Conservation (phyloP, 192 early-diverging fungal species). For the Phycomyces blakesleeanus region DNA sequence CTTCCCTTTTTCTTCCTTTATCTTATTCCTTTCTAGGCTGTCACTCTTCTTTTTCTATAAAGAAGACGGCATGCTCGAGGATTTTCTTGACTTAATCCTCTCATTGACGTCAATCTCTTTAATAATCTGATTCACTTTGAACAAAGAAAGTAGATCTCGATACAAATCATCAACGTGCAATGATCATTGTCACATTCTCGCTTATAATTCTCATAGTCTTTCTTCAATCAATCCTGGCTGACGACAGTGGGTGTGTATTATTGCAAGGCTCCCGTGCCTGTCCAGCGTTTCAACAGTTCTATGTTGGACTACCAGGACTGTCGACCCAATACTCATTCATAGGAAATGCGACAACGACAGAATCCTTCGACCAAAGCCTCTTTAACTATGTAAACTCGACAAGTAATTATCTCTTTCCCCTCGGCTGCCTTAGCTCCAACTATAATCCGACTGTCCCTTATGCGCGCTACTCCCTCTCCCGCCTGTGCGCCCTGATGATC, state of each 20-base stretch:
- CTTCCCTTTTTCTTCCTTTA: neutral
- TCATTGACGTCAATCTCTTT: too few relatives aligned
- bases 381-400: slow-evolving; percentile 12
- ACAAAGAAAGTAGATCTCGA: too few relatives aligned
- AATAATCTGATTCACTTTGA: too few relatives aligned
- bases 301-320: slow-evolving; percentile 16
- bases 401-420: slow-evolving; percentile 9
- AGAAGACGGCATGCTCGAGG: too few relatives aligned
- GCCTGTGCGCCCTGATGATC: slow-evolving; percentile 19
- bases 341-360: slow-evolving; percentile 14
- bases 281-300: slow-evolving; percentile 23
- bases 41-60: neutral
- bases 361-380: slow-evolving; percentile 20
- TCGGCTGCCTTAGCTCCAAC: slow-evolving; percentile 18
- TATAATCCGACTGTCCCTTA: slow-evolving; percentile 18
- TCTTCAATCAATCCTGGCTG: neutral
- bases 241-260: slow-evolving; percentile 7
- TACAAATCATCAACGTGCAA: neutral
- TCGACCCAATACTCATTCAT: slow-evolving; percentile 7
- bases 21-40: neutral
- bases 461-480: slow-evolving; percentile 24
- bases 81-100: too few relatives aligned
- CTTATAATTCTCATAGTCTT: neutral
- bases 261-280: slow-evolving; percentile 13
- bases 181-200: neutral